A percentile compares a stretch with the other conserved stretches of the same genome.
phyloP scores from a whole-genome alignment of 257 asterid genomes.

The Linaria vulgaris region DNA sequence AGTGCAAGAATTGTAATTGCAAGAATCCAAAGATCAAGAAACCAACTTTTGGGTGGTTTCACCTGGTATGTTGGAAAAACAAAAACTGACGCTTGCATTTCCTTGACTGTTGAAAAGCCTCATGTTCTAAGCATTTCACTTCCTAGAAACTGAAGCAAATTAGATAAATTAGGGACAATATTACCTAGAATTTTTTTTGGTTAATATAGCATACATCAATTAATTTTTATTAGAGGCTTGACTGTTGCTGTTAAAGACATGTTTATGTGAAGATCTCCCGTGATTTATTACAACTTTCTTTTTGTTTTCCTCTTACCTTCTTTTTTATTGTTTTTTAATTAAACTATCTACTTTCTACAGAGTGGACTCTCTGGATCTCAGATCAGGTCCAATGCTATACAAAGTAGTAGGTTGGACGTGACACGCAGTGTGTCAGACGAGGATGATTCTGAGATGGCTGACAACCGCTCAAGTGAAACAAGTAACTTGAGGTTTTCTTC shows the following conservation, averaged over 20 bases:
- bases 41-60: conserved; percentile 92
- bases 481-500: conserved; percentile 34
- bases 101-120: background rate
- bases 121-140: no score
- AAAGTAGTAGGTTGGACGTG: conserved; percentile 39
- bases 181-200: no score
- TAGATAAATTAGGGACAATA: no score
- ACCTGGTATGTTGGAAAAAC: conserved; percentile 49
- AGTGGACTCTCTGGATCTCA: conserved; percentile 28
- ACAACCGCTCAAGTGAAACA: conserved; percentile 25
- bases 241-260: no score
- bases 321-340: no score
- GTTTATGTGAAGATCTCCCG: no score
- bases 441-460: conserved; percentile 48
- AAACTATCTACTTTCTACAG: conserved; percentile 37
- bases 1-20: conserved; percentile 52
- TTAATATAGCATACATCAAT: no score
- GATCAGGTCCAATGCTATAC: conserved; percentile 42
- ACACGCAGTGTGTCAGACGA: conserved; percentile 32
- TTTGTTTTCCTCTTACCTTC: background rate
- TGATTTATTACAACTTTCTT: no score
- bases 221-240: no score
- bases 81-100: background rate
- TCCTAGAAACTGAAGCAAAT: no score
- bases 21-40: conserved; percentile 59